Evolutionary conservation across 129 eudicot species (phyloP), one percentile per base, ranked within the genome.

Genomic region (Cynara cardunculus): DNA sequence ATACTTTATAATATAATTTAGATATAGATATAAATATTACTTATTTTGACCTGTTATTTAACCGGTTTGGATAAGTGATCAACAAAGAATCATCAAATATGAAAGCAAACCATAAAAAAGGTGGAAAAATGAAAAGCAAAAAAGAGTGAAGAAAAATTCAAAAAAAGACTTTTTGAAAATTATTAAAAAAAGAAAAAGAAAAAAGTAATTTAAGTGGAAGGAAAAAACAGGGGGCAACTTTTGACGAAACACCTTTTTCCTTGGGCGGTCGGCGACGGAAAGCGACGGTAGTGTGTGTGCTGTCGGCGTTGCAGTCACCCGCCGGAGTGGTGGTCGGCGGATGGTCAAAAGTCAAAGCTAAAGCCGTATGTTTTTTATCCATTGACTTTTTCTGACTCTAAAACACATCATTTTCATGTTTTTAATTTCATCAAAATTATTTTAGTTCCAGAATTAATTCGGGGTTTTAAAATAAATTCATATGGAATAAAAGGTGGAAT

Each of bases 291-390:
- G 86, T 70, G 73, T 75, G 81, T 70, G 76, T 31, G 24, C 3
- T 75, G 78, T 19, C 34, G 74, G 39, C 56, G n/a, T n/a, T n/a
- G n/a, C n/a, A n/a, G n/a, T n/a, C n/a, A n/a, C n/a, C n/a, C n/a
- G 71, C 53, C 74, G 56, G 44, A 21, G 16, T 19, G 39, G 24
- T 82, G 71, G 81, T 66, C 59, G 71, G 85, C 69, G 34, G 12
- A 2, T 49, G 76, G 85, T 82, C 85, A 82, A 82, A 81, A 24
- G 85, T 82, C 85, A 82, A 82, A 81, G 18, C 21, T 21, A 44
- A 27, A 53, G 72, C 71, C 32, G n/a, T 71, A 66, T 77, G 46
- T 39, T 0, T 39, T 22, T 37, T 72, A 72, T 80, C 26, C 37
- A 16, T 65, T 67, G 76, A 75, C 19, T 49, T 67, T 79, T 13